These are phyloP conservation scores for Colletotrichum tropicale DNA, from an alignment of 2,329 filamentous ascomycete species.

Conservation along the genomic window DNA sequence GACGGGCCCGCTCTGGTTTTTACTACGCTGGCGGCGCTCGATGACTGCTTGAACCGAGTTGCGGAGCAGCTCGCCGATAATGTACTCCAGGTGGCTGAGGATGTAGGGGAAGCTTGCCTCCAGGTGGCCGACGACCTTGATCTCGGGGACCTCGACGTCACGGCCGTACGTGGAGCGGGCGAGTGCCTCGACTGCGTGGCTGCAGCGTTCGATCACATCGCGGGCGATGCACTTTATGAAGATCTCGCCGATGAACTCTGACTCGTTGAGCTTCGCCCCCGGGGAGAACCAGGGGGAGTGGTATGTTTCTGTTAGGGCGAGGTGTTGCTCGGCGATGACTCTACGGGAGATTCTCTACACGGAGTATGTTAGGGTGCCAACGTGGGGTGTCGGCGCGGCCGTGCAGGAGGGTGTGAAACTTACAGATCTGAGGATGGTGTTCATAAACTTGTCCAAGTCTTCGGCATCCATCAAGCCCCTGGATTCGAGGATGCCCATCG, in stretches of 20 bases:
- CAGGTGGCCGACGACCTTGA: slow-evolving; percentile 83
- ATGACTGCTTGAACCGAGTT: slow-evolving; percentile 95
- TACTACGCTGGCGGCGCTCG: slow-evolving; percentile 65
- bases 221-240: slow-evolving; percentile 91
- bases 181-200: slow-evolving; percentile 75
- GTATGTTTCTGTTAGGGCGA: slow-evolving; percentile 93
- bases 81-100: slow-evolving; percentile 94
- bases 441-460: slow-evolving; percentile 93
- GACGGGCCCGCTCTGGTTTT: slow-evolving; percentile 27
- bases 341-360: slow-evolving; percentile 87
- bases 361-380: neutral
- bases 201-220: slow-evolving; percentile 86
- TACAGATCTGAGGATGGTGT: slow-evolving; percentile 87
- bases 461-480: slow-evolving; percentile 80
- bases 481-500: slow-evolving; percentile 93
- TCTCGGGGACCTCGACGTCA: slow-evolving; percentile 75
- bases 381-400: neutral
- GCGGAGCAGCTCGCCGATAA: slow-evolving; percentile 90
- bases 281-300: slow-evolving; percentile 90
- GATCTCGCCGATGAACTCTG: slow-evolving; percentile 94
- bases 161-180: slow-evolving; percentile 77
- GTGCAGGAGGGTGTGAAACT: slow-evolving; percentile 29
- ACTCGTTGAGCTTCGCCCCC: slow-evolving; percentile 70
- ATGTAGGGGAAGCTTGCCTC: slow-evolving; percentile 96
- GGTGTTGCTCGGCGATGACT: slow-evolving; percentile 96